Evolutionary conservation across 495 filamentous ascomycete species (phyloP).

Genomic region (Parathielavia hyrcaniae): DNA sequence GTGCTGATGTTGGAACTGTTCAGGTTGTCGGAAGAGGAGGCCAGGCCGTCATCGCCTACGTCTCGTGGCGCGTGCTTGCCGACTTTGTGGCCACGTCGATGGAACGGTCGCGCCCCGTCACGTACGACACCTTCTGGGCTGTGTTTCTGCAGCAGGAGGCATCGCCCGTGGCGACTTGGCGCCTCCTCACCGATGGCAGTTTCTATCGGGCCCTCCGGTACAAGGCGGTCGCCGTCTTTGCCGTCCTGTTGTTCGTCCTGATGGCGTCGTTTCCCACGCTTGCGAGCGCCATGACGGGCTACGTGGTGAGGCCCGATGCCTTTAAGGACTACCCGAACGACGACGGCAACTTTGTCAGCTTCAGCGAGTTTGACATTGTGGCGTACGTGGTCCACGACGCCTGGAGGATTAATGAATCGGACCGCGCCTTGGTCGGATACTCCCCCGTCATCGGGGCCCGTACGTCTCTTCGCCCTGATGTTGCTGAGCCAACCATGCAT

Average conservation of each 20-base stretch:
- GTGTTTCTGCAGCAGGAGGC: neutral
- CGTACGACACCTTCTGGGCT: neutral
- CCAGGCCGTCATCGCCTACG: neutral
- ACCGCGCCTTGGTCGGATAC: neutral
- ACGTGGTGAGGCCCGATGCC: neutral
- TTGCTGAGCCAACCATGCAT: too few relatives aligned
- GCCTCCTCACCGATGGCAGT: neutral
- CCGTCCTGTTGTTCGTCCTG: neutral
- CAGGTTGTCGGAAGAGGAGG: neutral
- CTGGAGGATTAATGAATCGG: neutral
- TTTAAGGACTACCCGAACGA: neutral
- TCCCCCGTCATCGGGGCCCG: neutral
- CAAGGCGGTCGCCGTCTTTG: neutral
- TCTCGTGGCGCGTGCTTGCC: neutral
- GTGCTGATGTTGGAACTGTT: neutral
- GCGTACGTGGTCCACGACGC: neutral
- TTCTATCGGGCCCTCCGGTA: neutral
- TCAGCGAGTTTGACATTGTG: neutral
- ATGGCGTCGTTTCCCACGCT: neutral
- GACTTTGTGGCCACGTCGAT: neutral
- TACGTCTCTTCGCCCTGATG: too few relatives aligned
- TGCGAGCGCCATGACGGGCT: neutral
- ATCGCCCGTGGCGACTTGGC: neutral
- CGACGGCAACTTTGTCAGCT: neutral
- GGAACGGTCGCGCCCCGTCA: neutral